A percentile compares a stretch with the other conserved stretches of the same genome.
Conservation (phyloP, 768 basidiomycete genomes). For the Tephrocybe sp. region DNA sequence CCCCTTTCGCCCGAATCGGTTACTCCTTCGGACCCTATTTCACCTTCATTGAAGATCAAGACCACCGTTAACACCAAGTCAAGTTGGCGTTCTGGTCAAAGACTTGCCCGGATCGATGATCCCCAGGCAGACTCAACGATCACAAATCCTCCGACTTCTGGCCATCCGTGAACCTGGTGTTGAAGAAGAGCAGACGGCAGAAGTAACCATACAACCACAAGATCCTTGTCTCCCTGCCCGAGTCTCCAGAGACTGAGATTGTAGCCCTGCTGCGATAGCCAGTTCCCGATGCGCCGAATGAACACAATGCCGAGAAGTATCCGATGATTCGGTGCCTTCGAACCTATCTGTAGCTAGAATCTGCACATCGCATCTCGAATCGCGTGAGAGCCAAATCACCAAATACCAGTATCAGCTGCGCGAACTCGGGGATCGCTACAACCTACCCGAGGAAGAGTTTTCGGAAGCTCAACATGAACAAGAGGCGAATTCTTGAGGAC, state of each 20-base stretch:
- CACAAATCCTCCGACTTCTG: neutral
- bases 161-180: neutral
- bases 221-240: neutral
- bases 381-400: slow-evolving; percentile 72
- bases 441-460: slow-evolving; percentile 71
- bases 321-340: too few relatives aligned
- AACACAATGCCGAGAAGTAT: neutral
- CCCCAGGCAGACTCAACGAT: neutral
- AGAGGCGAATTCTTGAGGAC: slow-evolving; percentile 43
- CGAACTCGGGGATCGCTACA: slow-evolving; percentile 72
- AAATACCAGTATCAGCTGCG: slow-evolving; percentile 88
- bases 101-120: neutral
- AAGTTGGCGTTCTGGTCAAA: too few relatives aligned
- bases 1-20: slow-evolving; percentile 43
- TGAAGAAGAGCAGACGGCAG: too few relatives aligned
- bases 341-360: slow-evolving; percentile 88
- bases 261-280: too few relatives aligned
- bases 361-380: slow-evolving; percentile 75
- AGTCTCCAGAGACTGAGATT: neutral
- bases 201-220: neutral
- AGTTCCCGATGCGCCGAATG: too few relatives aligned
- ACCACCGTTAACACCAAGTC: too few relatives aligned
- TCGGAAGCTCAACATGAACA: slow-evolving; percentile 62
- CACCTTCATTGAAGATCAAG: slow-evolving; percentile 19
- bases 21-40: slow-evolving; percentile 44